Conservation (phyloP, 371 early-diverging fungal genomes). For the Mucor irregularis region DNA sequence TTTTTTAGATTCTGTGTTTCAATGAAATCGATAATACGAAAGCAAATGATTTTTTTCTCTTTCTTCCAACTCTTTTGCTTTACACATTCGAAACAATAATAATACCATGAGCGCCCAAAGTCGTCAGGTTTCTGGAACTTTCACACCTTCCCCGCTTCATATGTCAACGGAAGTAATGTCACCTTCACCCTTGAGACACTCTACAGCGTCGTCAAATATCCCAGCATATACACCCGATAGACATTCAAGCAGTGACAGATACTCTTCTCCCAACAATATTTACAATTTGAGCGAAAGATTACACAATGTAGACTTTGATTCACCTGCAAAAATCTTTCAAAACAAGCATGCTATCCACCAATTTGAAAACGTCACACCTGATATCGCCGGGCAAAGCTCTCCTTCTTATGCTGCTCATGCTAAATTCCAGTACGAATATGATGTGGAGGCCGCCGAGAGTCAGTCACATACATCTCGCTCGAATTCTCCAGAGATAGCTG, state of each 20-base stretch:
- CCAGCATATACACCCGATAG: neutral
- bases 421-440: neutral
- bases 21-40: neutral
- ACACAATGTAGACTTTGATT: slow-evolving; percentile 29
- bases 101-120: neutral
- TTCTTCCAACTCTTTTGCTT: neutral
- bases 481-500: slow-evolving; percentile 12
- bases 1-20: slow-evolving; percentile 2
- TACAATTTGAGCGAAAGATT: slow-evolving; percentile 14
- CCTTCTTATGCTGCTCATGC: slow-evolving; percentile 1
- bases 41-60: neutral
- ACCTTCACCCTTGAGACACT: neutral
- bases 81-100: neutral
- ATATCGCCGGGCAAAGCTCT: slow-evolving; percentile 35
- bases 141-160: slow-evolving; percentile 2
- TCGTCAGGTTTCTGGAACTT: neutral
- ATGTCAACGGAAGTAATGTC: neutral
- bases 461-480: slow-evolving; percentile 18
- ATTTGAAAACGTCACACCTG: slow-evolving; percentile 43
- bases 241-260: neutral
- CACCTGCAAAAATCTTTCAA: slow-evolving; percentile 41
- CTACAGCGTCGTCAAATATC: neutral
- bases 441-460: neutral
- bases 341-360: slow-evolving; percentile 30
- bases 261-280: neutral